Evolutionary conservation across 140 eudicot species (phyloP).

Genomic region (Senecio squalidus): DNA sequence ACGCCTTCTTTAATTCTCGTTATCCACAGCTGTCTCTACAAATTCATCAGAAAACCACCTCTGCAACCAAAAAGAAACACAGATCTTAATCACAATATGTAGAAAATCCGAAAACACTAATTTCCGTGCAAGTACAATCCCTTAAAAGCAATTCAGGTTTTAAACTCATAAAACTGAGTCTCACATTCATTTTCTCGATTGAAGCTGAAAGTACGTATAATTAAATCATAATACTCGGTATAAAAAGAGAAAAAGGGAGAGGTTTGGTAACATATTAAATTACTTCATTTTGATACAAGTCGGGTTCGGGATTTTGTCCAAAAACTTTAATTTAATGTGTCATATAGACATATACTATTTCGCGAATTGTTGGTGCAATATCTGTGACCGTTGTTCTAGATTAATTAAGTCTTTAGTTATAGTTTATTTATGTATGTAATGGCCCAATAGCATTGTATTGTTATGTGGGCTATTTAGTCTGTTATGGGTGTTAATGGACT

Average conservation of each 20-base stretch:
- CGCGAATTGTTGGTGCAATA: no score
- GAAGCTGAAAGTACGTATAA: not conserved
- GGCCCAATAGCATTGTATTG: no score
- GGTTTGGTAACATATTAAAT: no score
- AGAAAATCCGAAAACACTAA: not conserved
- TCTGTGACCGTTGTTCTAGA: no score
- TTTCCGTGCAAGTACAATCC: not conserved
- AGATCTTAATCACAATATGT: not conserved
- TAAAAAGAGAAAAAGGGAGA: not conserved
- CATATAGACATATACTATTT: no score
- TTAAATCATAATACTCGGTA: not conserved
- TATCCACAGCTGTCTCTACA: conserved; percentile 3
- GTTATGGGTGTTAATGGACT: no score
- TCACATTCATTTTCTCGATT: not conserved
- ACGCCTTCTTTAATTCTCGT: conserved; percentile 9
- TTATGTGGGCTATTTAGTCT: no score
- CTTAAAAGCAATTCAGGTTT: not conserved
- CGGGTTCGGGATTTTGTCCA: no score
- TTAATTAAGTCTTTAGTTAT: no score
- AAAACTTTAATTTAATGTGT: no score
- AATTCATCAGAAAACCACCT: conserved; percentile 7
- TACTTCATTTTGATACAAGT: no score
- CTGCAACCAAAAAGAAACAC: conserved; percentile 5
- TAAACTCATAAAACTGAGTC: not conserved
- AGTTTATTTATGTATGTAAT: no score